These are phyloP conservation scores for Ganoderma sinense DNA, from an alignment of 1,284 basidiomycete species.

Conservation along the genomic window DNA sequence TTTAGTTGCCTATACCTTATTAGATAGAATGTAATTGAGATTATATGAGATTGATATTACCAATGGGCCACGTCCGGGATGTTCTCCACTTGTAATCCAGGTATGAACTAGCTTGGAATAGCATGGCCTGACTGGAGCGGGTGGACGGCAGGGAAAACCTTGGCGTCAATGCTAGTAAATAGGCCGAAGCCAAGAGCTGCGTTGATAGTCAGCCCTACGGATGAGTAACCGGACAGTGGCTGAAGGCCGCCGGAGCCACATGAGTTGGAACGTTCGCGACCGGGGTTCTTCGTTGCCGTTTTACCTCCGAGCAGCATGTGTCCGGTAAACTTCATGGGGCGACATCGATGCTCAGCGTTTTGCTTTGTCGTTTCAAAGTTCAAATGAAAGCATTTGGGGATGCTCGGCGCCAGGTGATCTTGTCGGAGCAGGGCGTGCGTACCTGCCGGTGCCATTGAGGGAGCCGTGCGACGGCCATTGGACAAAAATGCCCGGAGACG, in stretches of 20 bases:
- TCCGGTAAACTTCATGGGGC: constrained; percentile 3
- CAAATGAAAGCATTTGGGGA: constrained; percentile 16
- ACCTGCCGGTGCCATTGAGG: constrained; percentile 16
- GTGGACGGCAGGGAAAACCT: constrained; percentile 15
- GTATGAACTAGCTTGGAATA: constrained; percentile 15
- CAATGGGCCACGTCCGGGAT: neutral
- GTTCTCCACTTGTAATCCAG: neutral
- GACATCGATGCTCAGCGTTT: constrained; percentile 19
- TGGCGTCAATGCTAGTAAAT: constrained; percentile 26
- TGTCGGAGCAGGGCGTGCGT: constrained; percentile 12
- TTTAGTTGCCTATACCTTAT: constrained; percentile 2
- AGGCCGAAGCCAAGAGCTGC: constrained; percentile 22
- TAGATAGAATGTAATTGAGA: neutral
- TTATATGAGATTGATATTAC: constrained; percentile 1
- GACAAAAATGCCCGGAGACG: constrained; percentile 32
- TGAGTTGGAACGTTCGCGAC: constrained; percentile 17
- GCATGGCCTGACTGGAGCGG: constrained; percentile 10
- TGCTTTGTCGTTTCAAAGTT: constrained; percentile 13
- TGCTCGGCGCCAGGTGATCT: constrained; percentile 25
- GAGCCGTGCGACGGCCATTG: constrained; percentile 20
- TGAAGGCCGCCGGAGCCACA: constrained; percentile 18
- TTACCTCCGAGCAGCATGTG: constrained; percentile 17
- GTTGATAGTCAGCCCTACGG: constrained; percentile 17
- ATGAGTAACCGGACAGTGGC: constrained; percentile 22
- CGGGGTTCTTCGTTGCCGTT: constrained; percentile 17